These are phyloP conservation scores for Penicillium turbatum DNA, from an alignment of 495 filamentous ascomycete genomes.

Conservation along the genomic window DNA sequence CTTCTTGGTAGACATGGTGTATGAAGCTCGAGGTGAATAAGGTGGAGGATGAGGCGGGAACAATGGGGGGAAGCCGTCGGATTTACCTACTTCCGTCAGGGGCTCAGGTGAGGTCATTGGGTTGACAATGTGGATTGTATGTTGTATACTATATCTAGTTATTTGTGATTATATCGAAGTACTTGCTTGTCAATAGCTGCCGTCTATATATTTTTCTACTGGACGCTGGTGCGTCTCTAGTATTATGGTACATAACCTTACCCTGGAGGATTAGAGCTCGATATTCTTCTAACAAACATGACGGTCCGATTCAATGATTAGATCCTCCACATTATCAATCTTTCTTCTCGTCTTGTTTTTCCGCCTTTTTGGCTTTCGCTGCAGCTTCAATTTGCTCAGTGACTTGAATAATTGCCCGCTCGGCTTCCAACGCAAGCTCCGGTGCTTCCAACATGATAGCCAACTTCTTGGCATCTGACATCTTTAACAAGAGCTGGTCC, in stretches of 20 bases:
- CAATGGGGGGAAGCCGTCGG: slow-evolving; percentile 13
- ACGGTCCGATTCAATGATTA: background rate
- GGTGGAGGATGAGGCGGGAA: slow-evolving; percentile 15
- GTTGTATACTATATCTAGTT: background rate
- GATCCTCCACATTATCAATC: slow-evolving; percentile 14
- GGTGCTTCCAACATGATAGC: slow-evolving; percentile 71
- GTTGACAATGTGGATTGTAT: background rate
- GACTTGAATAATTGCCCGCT: slow-evolving; percentile 85
- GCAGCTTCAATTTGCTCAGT: slow-evolving; percentile 58
- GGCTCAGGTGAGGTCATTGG: slow-evolving; percentile 20
- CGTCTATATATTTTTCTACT: background rate
- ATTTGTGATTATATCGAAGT: too few relatives aligned
- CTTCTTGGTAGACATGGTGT: slow-evolving; percentile 66
- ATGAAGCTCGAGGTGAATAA: slow-evolving; percentile 6
- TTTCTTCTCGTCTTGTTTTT: slow-evolving; percentile 24
- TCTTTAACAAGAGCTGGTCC: slow-evolving; percentile 54
- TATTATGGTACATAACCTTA: background rate
- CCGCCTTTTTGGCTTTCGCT: slow-evolving; percentile 30
- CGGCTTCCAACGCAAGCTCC: slow-evolving; percentile 80
- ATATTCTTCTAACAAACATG: background rate
- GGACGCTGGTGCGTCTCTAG: background rate
- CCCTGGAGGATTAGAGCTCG: background rate
- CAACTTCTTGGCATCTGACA: slow-evolving; percentile 56
- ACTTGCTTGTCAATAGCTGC: background rate
- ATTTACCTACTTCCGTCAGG: slow-evolving; percentile 16